These are phyloP conservation scores for Wickerhamiella kurtzmanii DNA, from an alignment of 805 yeast species.

Conservation along the genomic window DNA sequence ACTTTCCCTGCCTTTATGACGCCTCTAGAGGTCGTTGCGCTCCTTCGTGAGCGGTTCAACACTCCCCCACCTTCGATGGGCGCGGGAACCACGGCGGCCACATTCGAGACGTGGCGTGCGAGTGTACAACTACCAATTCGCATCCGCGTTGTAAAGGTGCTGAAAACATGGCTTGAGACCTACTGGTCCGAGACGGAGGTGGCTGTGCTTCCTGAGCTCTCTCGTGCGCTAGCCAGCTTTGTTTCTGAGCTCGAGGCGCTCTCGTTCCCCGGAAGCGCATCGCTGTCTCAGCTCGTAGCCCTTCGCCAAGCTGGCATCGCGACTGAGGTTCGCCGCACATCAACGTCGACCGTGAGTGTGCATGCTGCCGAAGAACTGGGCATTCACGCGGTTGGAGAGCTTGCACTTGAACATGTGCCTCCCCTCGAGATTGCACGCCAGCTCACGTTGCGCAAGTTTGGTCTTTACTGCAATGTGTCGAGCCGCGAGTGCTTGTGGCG, in stretches of 20 bases:
- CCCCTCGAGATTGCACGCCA: constrained; percentile 72
- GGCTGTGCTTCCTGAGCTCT: constrained; percentile 30
- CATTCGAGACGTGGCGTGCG: constrained; percentile 62
- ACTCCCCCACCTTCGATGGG: constrained; percentile 58
- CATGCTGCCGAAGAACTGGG: constrained; percentile 1
- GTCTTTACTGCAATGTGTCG: constrained; percentile 50
- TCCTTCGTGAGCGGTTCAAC: constrained; percentile 52
- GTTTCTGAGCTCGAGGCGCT: constrained; percentile 30
- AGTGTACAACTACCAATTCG: constrained; percentile 58
- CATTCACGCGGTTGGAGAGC: constrained; percentile 9
- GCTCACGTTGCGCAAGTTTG: constrained; percentile 65
- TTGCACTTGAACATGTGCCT: constrained; percentile 2
- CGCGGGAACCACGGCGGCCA: constrained; percentile 53
- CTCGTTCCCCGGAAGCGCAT: constrained; percentile 33
- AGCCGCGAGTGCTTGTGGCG: constrained; percentile 63
- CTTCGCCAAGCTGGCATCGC: constrained; percentile 22
- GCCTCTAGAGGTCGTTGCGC: constrained; percentile 45
- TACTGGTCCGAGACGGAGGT: constrained; percentile 48
- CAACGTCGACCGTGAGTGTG: background rate
- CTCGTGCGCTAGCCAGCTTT: constrained; percentile 26
- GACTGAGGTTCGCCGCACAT: constrained; percentile 7
- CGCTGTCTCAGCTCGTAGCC: constrained; percentile 29
- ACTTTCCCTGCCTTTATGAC: constrained; percentile 66
- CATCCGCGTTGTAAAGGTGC: constrained; percentile 47
- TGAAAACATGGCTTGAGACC: constrained; percentile 51